Evolutionary conservation across 345 rosid species (phyloP), one percentile per base, ranked within the genome.

Genomic region (Eutrema heterophyllum): DNA sequence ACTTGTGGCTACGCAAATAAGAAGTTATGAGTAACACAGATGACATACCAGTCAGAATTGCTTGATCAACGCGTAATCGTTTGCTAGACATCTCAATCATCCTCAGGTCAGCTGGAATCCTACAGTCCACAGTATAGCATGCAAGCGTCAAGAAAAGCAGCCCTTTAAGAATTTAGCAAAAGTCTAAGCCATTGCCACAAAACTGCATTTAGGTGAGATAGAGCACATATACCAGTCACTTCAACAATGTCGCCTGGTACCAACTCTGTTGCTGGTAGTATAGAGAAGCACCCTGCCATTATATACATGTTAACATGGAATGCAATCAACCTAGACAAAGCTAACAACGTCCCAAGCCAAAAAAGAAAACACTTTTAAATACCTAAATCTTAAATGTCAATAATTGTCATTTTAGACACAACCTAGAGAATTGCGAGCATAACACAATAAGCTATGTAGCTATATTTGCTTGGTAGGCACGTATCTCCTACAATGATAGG

Each of bases 211-310:
- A 50, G 58, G 30, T 58, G 52, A 44, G 21, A 52, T 40, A 33
- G 9, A 27, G 26, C 63, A 45, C 54, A 74, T 85, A 77, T 80
- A 90, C 99, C 97, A 76, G 84, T 78, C 59, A 95, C 89, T 86
- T 95, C 99, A 78, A 95, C 98, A 61, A 95, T 80, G 82, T 95
- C 99, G 63, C 99, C 99, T 36, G 97, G 92, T 69, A 95, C 99
- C 80, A 95, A 86, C 65, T 95, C 98, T 52, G 99, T 75, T 77
- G 98, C 97, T 46, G 96, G 89, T 76, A 95, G 87, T 61, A 95
- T 95, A 70, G 99, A 95, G 73, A 95, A 95, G 81, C 98, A 92
- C 75, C 99, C 99, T 95, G 88, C 71, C 71, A 79, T 29, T 64
- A 32, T 52, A 27, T 32, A 27, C 60, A 78, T 66, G 71, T 74